These are phyloP conservation scores for Chaetomium sp. DNA, from an alignment of 2,329 filamentous ascomycete genomes.

Conservation along the genomic window DNA sequence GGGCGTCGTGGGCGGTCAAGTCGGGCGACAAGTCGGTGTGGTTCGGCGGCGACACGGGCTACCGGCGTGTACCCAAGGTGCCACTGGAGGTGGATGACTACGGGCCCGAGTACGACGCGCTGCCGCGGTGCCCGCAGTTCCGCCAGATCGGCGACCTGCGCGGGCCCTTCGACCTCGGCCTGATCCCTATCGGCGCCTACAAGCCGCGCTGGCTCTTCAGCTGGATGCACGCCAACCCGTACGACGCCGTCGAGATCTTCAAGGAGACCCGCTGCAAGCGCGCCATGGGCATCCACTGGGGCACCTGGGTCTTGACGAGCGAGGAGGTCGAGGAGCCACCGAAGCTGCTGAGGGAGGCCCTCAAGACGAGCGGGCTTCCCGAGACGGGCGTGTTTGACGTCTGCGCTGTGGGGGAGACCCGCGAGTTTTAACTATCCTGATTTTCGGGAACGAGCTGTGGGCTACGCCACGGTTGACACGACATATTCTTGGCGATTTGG, in stretches of 20 bases:
- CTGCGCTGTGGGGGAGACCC: constrained; percentile 81
- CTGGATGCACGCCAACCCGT: constrained; percentile 81
- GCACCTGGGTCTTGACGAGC: constrained; percentile 81
- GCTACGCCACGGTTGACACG: too few species aligned
- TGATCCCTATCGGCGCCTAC: constrained; percentile 94
- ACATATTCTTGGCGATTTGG: too few species aligned
- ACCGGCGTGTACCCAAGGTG: constrained; percentile 72
- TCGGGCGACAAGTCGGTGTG: constrained; percentile 78
- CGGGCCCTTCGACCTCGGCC: constrained; percentile 85
- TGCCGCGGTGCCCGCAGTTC: constrained; percentile 82
- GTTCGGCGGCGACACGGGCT: constrained; percentile 91
- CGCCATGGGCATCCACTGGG: constrained; percentile 92
- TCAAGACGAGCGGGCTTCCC: constrained; percentile 65
- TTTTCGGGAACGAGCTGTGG: not conserved
- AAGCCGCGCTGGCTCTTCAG: constrained; percentile 72
- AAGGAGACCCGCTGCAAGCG: constrained; percentile 74
- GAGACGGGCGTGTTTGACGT: constrained; percentile 78
- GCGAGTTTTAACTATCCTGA: constrained; percentile 64
- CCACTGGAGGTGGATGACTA: constrained; percentile 70
- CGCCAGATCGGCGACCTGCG: constrained; percentile 75
- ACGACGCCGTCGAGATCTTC: constrained; percentile 89
- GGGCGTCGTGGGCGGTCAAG: constrained; percentile 82
- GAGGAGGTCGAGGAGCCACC: constrained; percentile 88
- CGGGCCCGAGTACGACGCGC: constrained; percentile 62
- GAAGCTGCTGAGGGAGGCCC: constrained; percentile 67